Evolutionary conservation across 208 protist genomes (phyloP).

Genomic region (Wallacemonas sp.): DNA sequence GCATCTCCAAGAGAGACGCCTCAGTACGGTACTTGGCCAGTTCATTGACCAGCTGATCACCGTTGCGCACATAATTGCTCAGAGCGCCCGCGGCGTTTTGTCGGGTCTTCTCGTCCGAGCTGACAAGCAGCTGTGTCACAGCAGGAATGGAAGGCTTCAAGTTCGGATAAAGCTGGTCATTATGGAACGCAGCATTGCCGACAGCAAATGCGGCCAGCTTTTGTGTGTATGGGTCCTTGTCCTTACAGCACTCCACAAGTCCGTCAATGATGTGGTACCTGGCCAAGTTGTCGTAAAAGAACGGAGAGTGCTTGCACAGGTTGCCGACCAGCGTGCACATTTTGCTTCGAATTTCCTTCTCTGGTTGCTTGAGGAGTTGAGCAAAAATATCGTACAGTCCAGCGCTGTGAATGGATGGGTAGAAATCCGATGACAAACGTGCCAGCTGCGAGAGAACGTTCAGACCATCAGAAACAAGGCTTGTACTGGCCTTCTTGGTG

Average conservation of each 20-base stretch:
- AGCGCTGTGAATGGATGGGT: slow-evolving; percentile 79
- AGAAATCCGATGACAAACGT: slow-evolving; percentile 83
- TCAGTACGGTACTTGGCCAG: slow-evolving; percentile 72
- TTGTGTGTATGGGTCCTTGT: slow-evolving; percentile 83
- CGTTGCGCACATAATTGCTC: slow-evolving; percentile 95
- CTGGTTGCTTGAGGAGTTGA: slow-evolving; percentile 64
- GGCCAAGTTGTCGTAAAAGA: slow-evolving; percentile 88
- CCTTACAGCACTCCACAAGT: slow-evolving; percentile 84
- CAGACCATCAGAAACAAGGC: slow-evolving; percentile 85
- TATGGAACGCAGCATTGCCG: slow-evolving; percentile 96
- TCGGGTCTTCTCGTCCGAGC: slow-evolving; percentile 93
- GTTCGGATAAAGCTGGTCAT: slow-evolving; percentile 77
- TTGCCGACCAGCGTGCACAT: slow-evolving; percentile 95
- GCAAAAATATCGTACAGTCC: slow-evolving; percentile 74
- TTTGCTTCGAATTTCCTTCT: slow-evolving; percentile 85
- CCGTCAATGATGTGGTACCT: slow-evolving; percentile 64
- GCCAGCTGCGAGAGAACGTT: slow-evolving; percentile 92
- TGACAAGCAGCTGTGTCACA: slow-evolving; percentile 73
- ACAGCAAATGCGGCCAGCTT: slow-evolving; percentile 96
- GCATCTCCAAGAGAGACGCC: slow-evolving; percentile 73
- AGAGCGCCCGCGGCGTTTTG: slow-evolving; percentile 94
- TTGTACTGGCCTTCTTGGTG: slow-evolving; percentile 58
- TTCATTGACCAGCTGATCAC: slow-evolving; percentile 54
- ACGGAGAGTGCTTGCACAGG: slow-evolving; percentile 93
- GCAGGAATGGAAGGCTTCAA: slow-evolving; percentile 75